Evolutionary conservation across 495 filamentous ascomycete genomes (phyloP), one percentile per base, ranked within the genome.

Genomic region (Recurvomyces mirabilis): DNA sequence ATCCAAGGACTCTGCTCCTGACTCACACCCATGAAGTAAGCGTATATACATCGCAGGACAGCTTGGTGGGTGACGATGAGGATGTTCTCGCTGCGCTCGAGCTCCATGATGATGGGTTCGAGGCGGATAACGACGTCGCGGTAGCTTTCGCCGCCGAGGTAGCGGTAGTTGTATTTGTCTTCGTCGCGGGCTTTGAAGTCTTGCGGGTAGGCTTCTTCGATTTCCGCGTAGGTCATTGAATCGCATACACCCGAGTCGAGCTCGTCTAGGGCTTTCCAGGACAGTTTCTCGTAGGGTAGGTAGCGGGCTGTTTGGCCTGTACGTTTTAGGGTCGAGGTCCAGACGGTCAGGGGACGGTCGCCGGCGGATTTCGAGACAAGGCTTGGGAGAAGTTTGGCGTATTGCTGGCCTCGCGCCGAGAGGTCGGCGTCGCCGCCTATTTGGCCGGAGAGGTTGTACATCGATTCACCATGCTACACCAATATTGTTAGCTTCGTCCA

Each of bases 101-200:
- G 69, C 56, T 98, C 91, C 91, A 98, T 98, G 67, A 98, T 98
- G 63, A 98, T 98, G 36, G 91, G 91, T 57, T 98, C 91, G 0
- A 98, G 78, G 1, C 91, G 84, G 50, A 95, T 95, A 19, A 98
- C 91, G 0, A 98, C 89, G 59, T 98, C 91, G 41, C 91, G 85
- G 62, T 98, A 98, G 47, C 82, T 88, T 65, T 98, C 91, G 13
- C 91, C 91, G 48, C 88, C 91, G 1, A 89, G 82, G 64, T 98
- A 98, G 40, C 91, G 87, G 65, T 98, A 98, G 67, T 98, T 98
- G 71, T 95, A 84, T 64, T 98, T 98, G 65, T 98, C 91, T 45
- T 94, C 84, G 59, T 98, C 91, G 34, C 91, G 80, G 14, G 88
- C 87, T 21, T 74, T 73, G 63, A 98, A 98, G 65, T 98, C 91